Conservation (phyloP, 257 asterid genomes). For the Solanum paucissectum region DNA sequence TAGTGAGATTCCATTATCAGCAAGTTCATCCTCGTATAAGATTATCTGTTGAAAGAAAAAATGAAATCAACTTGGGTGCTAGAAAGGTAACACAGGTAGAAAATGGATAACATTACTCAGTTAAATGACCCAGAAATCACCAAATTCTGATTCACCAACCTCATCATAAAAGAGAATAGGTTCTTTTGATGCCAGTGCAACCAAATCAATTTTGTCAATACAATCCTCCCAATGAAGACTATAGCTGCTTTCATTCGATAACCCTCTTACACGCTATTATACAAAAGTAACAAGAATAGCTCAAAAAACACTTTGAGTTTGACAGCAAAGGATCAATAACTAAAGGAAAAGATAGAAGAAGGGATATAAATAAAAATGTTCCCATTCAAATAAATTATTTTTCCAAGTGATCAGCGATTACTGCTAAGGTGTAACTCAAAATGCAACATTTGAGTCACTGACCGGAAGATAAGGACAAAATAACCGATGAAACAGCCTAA, state of each 20-base stretch:
- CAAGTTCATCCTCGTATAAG: slow-evolving; percentile 95
- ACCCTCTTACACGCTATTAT: slow-evolving; percentile 44
- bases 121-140: slow-evolving; percentile 8
- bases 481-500: not conserved
- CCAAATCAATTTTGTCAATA: slow-evolving; percentile 67
- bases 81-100: not conserved
- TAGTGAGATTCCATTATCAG: slow-evolving; percentile 93
- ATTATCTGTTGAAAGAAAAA: slow-evolving; percentile 43
- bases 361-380: not conserved
- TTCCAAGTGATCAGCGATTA: not conserved
- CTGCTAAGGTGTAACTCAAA: not conserved
- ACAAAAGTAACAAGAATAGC: slow-evolving; percentile 16
- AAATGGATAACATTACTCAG: slow-evolving; percentile 4
- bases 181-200: slow-evolving; percentile 73
- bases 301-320: not conserved
- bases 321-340: not conserved
- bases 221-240: slow-evolving; percentile 69
- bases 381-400: not conserved
- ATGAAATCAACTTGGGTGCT: not conserved
- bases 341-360: not conserved
- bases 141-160: slow-evolving; percentile 31
- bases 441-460: not conserved
- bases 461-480: not conserved
- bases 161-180: slow-evolving; percentile 96
- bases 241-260: slow-evolving; percentile 27